Percentiles rank a stretch among this genome's conserved stretches.
Conservation (phyloP, 306 rosid species). For the Cucurbita maxima region DNA sequence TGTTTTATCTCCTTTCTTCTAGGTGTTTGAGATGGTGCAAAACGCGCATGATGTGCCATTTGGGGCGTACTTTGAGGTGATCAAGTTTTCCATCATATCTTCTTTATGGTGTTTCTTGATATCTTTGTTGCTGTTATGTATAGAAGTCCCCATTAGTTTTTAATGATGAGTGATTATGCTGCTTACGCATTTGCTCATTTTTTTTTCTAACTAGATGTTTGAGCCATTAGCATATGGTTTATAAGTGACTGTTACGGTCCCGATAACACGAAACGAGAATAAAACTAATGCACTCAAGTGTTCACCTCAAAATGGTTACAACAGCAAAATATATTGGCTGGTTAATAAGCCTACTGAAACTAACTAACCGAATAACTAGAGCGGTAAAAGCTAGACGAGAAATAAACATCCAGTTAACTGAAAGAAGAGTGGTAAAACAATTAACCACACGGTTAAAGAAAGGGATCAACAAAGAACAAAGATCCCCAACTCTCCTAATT, state of each 20-base stretch:
- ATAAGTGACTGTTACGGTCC: not conserved
- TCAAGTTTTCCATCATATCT: slow-evolving; percentile 8
- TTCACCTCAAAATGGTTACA: not conserved
- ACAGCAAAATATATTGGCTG: not conserved
- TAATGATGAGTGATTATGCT: not conserved
- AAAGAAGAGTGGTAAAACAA: not conserved
- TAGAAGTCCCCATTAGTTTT: not conserved
- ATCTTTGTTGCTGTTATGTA: not conserved
- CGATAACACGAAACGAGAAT: not conserved
- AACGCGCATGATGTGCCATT: slow-evolving; percentile 99
- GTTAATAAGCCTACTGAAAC: not conserved
- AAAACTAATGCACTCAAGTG: not conserved
- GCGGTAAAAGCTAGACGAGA: not conserved
- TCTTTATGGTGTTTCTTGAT: not conserved
- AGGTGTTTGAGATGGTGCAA: slow-evolving; percentile 94
- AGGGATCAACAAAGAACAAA: not conserved
- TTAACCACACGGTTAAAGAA: not conserved
- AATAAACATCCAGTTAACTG: not conserved
- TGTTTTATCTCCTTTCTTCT: slow-evolving; percentile 6
- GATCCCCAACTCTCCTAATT: too few relatives aligned
- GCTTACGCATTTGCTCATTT: not conserved
- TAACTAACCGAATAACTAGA: not conserved
- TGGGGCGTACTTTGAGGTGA: slow-evolving; percentile 89
- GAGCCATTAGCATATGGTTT: not conserved
- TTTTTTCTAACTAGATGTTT: not conserved